Conservation (phyloP, 2,329 filamentous ascomycete genomes). For the Monascus ruber region DNA sequence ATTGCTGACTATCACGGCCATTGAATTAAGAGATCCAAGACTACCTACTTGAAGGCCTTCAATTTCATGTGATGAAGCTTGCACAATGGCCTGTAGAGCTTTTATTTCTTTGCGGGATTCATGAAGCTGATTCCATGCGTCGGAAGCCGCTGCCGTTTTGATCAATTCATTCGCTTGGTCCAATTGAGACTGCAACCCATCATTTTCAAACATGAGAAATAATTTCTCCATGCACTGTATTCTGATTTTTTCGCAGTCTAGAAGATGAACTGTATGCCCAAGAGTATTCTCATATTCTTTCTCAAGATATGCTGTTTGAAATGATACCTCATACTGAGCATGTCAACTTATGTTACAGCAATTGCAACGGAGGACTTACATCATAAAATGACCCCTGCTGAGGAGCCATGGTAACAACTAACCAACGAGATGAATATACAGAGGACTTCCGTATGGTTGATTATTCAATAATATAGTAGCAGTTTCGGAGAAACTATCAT, state of each 20-base stretch:
- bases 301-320: conserved; percentile 50
- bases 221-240: conserved; percentile 57
- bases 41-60: conserved; percentile 43
- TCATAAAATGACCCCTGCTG: background rate
- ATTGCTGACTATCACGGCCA: background rate
- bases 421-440: no score
- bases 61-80: conserved; percentile 42
- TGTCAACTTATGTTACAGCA: background rate
- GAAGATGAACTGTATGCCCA: conserved; percentile 55
- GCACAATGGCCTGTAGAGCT: conserved; percentile 22
- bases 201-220: conserved; percentile 64
- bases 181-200: conserved; percentile 54
- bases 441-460: background rate
- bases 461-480: background rate
- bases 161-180: conserved; percentile 47
- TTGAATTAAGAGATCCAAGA: background rate
- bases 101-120: conserved; percentile 37
- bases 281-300: conserved; percentile 55
- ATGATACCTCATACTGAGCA: conserved; percentile 32
- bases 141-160: conserved; percentile 30
- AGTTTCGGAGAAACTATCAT: no score
- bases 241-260: conserved; percentile 64
- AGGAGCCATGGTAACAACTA: no score
- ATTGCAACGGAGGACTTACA: background rate
- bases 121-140: conserved; percentile 38